Base-by-base conservation (phyloP, 2,329 filamentous ascomycete genomes). In the Penicillium sp. region DNA sequence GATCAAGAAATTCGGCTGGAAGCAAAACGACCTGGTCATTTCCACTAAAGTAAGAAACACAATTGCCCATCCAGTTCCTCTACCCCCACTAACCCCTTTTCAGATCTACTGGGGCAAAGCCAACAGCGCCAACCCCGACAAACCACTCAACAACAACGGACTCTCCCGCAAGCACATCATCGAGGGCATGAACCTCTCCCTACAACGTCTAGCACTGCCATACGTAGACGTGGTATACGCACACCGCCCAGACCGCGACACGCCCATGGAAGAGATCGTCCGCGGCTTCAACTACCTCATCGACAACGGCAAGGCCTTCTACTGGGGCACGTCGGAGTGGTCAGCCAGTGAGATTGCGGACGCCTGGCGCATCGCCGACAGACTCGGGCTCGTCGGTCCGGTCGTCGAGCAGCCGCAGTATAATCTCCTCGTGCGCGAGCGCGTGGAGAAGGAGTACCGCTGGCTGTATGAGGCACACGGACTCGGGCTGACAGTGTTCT, bases 271-370 rank as follows among this genome's bases (percentile, higher is more conserved):
- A 69, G 86, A 89, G 75, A 84, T 81, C 2, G 86, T 89, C 37
- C 82, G 86, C 50, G 85, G 82, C 50, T 89, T 90, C 76, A 88
- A 88, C 76, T 79, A 88, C 70, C 73, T 89, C 50, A 88, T 90
- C 68, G 77, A 85, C 69, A 79, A 78, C 0, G 86, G 86, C 60
- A 85, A 88, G 73, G 83, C 84, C 3, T 82, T 89, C 60, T 88
- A 88, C 76, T 88, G 85, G 85, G 86, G 85, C 40, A 88, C 85
- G 0, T 87, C 83, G 0, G 84, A 88, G 69, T 88, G 86, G 85
- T 80, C 78, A 57, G 83, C 86, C 41, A 80, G 82, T 55, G 85
- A 88, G 74, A 87, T 88, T 65, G 80, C 81, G 6, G 79, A 83
- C 55, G 86, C 86, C 4, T 84, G 82, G 79, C 76, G 82, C 38